Conservation (phyloP, 208 protist species). For the Porcisia deanei region DNA sequence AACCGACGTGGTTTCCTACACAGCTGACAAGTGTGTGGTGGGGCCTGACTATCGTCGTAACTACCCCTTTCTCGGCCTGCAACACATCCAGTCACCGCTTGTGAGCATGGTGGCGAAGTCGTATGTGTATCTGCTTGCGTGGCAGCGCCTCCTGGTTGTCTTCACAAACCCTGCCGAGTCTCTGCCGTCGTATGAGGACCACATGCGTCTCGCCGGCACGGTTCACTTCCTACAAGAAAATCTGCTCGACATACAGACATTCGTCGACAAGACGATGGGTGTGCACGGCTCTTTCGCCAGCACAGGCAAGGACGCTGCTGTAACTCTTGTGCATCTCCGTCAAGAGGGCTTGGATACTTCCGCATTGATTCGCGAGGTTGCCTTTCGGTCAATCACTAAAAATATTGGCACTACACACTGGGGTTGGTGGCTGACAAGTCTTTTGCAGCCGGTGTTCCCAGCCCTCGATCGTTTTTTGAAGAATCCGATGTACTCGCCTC, state of each 20-base stretch:
- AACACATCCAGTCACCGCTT: slow-evolving; percentile 86
- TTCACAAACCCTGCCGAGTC: slow-evolving; percentile 44
- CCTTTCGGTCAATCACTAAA: slow-evolving; percentile 75
- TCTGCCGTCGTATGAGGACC: slow-evolving; percentile 61
- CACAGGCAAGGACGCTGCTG: slow-evolving; percentile 42
- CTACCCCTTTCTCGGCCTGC: slow-evolving; percentile 84
- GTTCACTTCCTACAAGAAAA: slow-evolving; percentile 80
- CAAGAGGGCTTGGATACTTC: slow-evolving; percentile 74
- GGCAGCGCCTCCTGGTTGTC: slow-evolving; percentile 62
- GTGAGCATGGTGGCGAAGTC: slow-evolving; percentile 74
- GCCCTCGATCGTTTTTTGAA: slow-evolving; percentile 78
- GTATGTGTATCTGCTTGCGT: slow-evolving; percentile 73
- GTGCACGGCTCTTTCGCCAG: slow-evolving; percentile 63
- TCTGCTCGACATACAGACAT: slow-evolving; percentile 57
- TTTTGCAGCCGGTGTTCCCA: slow-evolving; percentile 57
- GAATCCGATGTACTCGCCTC: slow-evolving; percentile 88
- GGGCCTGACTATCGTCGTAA: slow-evolving; percentile 75
- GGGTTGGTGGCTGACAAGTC: slow-evolving; percentile 85
- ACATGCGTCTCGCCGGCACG: slow-evolving; percentile 76
- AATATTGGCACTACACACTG: slow-evolving; percentile 91
- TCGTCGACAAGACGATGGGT: slow-evolving; percentile 59
- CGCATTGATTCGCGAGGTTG: slow-evolving; percentile 81
- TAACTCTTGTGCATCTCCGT: slow-evolving; percentile 67
- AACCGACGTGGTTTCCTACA: slow-evolving; percentile 60
- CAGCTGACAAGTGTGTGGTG: slow-evolving; percentile 67